A percentile compares a stretch with the other conserved stretches of the same genome.
Conservation (phyloP, 1,284 basidiomycete species). For the Trichosporon inkin region DNA sequence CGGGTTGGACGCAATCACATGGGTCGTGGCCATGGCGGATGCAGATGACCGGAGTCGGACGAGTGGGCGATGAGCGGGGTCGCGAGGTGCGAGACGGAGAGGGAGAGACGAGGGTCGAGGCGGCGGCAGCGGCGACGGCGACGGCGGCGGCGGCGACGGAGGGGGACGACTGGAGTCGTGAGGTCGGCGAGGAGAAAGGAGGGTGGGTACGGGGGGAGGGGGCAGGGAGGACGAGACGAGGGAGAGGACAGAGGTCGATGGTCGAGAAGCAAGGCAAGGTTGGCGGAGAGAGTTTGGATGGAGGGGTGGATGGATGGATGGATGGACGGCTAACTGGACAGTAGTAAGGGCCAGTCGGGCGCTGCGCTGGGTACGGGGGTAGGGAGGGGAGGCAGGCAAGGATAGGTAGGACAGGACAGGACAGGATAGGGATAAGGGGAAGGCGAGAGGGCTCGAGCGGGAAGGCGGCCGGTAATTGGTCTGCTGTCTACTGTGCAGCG, state of each 20-base stretch:
- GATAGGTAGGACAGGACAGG: not conserved
- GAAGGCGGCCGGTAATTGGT: constrained; percentile 6
- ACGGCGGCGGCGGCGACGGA: not conserved
- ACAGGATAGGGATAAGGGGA: constrained; percentile 5
- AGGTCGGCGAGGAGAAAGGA: constrained; percentile 1
- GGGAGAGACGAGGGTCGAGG: not conserved
- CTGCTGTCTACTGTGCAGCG: constrained; percentile 1
- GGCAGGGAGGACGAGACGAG: constrained; percentile 13
- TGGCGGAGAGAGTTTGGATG: constrained; percentile 30
- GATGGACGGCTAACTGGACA: constrained; percentile 9
- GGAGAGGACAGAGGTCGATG: constrained; percentile 27
- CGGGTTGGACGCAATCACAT: constrained; percentile 49
- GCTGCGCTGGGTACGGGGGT: constrained; percentile 18
- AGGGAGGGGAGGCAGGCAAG: constrained; percentile 1
- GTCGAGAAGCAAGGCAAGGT: constrained; percentile 20
- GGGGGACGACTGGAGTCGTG: not conserved
- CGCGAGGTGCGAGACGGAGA: not conserved
- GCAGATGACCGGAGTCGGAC: constrained; percentile 10
- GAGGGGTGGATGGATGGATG: constrained; percentile 25
- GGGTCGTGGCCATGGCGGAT: constrained; percentile 47
- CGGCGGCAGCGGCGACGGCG: too few species aligned
- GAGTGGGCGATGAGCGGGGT: constrained; percentile 1
- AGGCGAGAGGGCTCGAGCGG: constrained; percentile 5
- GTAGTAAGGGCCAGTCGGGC: constrained; percentile 12
- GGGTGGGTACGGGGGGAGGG: not conserved